phyloP scores from a whole-genome alignment of 2,329 filamentous ascomycete genomes.

The Periconia sp. region DNA sequence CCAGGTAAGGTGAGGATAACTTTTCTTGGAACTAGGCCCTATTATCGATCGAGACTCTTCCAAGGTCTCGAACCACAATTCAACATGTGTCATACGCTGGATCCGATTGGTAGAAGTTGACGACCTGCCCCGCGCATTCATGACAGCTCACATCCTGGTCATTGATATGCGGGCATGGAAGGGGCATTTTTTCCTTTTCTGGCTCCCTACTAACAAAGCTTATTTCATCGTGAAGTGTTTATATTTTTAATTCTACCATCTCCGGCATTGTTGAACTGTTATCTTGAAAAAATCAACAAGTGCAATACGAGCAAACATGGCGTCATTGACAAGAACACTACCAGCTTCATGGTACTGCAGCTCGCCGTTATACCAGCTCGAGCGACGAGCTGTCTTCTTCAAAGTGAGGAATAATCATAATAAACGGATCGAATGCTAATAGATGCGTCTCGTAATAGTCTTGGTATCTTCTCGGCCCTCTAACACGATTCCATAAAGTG shows the following conservation, averaged over 20 bases:
- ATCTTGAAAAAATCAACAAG: neutral
- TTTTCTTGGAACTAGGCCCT: no score
- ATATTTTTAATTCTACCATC: no score
- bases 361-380: constrained; percentile 56
- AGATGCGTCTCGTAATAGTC: constrained; percentile 50
- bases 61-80: no score
- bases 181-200: neutral
- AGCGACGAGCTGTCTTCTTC: constrained; percentile 57
- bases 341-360: constrained; percentile 62
- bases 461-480: constrained; percentile 60
- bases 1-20: no score
- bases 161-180: neutral
- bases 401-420: no score
- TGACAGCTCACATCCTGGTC: neutral
- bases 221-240: neutral
- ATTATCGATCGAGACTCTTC: no score
- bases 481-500: constrained; percentile 55
- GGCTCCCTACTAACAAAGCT: neutral
- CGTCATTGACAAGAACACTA: constrained; percentile 48
- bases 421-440: constrained; percentile 2
- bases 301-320: constrained; percentile 11
- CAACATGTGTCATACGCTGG: neutral
- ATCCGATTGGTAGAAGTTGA: neutral
- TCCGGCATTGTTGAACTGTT: no score
- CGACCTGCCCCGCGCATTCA: neutral